Evolutionary conservation across 2,329 filamentous ascomycete genomes (phyloP), one percentile per base, ranked within the genome.

Genomic region (Huntiella bhutanensis): DNA sequence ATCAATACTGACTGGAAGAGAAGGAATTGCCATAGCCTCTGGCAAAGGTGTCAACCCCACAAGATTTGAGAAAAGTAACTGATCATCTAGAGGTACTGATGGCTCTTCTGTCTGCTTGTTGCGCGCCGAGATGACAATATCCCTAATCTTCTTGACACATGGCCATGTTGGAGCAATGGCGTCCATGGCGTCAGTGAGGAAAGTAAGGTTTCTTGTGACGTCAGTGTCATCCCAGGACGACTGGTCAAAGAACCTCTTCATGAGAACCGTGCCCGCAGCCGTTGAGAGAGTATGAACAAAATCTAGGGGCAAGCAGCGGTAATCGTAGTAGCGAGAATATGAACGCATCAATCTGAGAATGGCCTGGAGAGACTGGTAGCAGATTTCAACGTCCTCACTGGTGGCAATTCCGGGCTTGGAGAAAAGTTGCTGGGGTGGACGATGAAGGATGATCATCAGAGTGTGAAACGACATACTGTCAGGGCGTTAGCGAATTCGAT

Each of bases 81-180:
- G 28, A 19, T 43, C 22, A 1, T 36, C 39, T 8, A 40, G 39
- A 28, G 46, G 13, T 7, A 34, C 34, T 16, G 13, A 12, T n/a
- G 33, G 36, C 5, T 12, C 17, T 11, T 32, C 11, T 50, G 35
- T 22, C 46, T 47, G 43, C n/a, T 41, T 46, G 4, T 37, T 35
- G 22, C 44, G 41, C 33, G 45, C 46, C 4, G 54, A 51, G 5
- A 61, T 55, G 10, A 57, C 57, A 43, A 49, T 49, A 11, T 63
- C 60, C 28, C 57, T 54, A 6, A 69, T 62, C 51, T 67, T 65
- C 19, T 55, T 56, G 32, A 67, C 60, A 51, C 64, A 68, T 4
- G 64, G 63, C 62, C 63, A 69, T 5, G 64, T 66, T 36, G 66
- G 60, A 28, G 73, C 61, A 33, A 76, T 68, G n/a, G 64, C 60